Conservation (phyloP, 352 stramenopile genomes). For the Phytophthora niederhauseri region DNA sequence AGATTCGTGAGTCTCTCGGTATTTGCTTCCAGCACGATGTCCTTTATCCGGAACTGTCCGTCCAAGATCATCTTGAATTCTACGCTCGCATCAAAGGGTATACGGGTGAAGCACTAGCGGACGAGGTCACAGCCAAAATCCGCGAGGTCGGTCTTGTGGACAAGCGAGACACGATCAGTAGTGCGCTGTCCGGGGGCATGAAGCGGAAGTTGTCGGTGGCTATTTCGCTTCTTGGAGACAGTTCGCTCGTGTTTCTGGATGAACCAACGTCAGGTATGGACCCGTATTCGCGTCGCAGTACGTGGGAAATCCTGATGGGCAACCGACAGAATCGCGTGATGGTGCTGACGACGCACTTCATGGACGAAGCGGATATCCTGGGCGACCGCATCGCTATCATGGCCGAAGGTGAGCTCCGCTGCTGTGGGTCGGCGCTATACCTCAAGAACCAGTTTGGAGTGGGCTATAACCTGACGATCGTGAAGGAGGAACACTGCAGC, state of each 20-base stretch:
- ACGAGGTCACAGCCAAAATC: constrained; percentile 49
- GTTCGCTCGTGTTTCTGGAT: constrained; percentile 83
- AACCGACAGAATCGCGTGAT: constrained; percentile 67
- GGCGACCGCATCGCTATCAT: constrained; percentile 85
- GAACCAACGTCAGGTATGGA: constrained; percentile 96
- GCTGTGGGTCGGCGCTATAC: constrained; percentile 65
- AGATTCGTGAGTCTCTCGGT: constrained; percentile 64
- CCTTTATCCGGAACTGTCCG: constrained; percentile 76
- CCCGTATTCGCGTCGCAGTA: constrained; percentile 92
- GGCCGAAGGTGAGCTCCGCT: constrained; percentile 65
- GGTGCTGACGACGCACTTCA: constrained; percentile 95
- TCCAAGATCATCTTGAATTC: constrained; percentile 76
- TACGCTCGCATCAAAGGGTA: constrained; percentile 72
- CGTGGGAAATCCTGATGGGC: constrained; percentile 83
- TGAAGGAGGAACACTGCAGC: constrained; percentile 49
- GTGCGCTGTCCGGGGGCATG: constrained; percentile 82
- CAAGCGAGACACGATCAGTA: constrained; percentile 50
- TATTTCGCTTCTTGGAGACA: constrained; percentile 83
- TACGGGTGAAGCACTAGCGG: constrained; percentile 37
- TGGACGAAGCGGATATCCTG: constrained; percentile 93
- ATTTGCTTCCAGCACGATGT: constrained; percentile 87
- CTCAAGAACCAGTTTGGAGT: constrained; percentile 73
- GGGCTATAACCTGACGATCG: constrained; percentile 73
- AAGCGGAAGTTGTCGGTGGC: constrained; percentile 92
- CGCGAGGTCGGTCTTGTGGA: constrained; percentile 64